Evolutionary conservation across 169 alveolate genomes (phyloP).

Genomic region (Plasmodium gallinaceum): DNA sequence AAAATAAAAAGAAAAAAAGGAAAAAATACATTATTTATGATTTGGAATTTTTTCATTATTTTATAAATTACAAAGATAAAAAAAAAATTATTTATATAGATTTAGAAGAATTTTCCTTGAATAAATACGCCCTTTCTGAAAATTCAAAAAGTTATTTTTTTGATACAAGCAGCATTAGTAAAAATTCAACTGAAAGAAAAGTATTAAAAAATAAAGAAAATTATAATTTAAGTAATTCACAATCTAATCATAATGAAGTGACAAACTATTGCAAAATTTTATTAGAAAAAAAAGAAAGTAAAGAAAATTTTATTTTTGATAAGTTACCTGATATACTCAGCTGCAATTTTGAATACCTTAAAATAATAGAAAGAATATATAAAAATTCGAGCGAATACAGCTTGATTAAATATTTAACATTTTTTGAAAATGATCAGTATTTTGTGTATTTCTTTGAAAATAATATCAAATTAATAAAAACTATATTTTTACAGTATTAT

Average conservation of each 20-base stretch:
- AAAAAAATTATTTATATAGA: slow-evolving; percentile 8
- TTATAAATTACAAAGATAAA: slow-evolving; percentile 16
- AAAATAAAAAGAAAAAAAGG: not conserved
- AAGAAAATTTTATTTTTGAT: slow-evolving; percentile 5
- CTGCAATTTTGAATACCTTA: slow-evolving; percentile 52
- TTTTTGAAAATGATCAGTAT: slow-evolving; percentile 47
- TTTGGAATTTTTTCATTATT: slow-evolving; percentile 53
- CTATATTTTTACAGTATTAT: slow-evolving; percentile 68
- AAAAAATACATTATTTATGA: slow-evolving; percentile 26
- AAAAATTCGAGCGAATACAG: slow-evolving; percentile 2
- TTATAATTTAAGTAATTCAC: too few species aligned
- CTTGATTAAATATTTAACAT: slow-evolving; percentile 47
- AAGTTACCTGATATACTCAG: slow-evolving; percentile 38
- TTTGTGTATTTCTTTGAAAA: slow-evolving; percentile 66
- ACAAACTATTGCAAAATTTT: too few species aligned
- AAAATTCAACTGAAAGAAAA: too few species aligned
- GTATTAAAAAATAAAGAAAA: too few species aligned
- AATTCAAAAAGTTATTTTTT: slow-evolving; percentile 8
- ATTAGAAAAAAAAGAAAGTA: not conserved
- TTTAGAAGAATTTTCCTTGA: too few species aligned
- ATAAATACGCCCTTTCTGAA: slow-evolving; percentile 2
- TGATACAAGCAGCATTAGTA: too few species aligned
- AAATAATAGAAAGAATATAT: slow-evolving; percentile 57
- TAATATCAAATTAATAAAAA: slow-evolving; percentile 42
- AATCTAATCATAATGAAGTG: too few species aligned